Conservation (phyloP, 352 stramenopile species). For the Phytophthora aleatoria region DNA sequence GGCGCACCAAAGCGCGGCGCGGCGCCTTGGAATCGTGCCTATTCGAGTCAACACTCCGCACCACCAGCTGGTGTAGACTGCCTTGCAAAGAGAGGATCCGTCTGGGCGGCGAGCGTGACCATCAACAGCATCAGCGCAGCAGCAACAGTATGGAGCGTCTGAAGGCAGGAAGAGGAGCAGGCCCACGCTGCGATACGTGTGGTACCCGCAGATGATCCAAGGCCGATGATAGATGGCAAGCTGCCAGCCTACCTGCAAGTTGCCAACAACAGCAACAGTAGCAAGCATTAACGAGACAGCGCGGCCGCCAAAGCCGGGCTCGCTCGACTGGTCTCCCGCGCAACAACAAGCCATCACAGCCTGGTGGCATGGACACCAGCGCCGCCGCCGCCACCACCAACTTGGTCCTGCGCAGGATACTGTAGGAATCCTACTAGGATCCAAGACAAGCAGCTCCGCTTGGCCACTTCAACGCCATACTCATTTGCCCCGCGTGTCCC, state of each 20-base stretch:
- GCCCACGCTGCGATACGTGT: conserved; percentile 35
- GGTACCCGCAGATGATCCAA: conserved; percentile 33
- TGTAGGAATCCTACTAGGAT: too few species aligned
- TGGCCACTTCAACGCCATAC: conserved; percentile 5
- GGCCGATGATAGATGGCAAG: conserved; percentile 13
- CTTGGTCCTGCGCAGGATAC: too few species aligned
- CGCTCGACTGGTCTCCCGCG: conserved; percentile 21
- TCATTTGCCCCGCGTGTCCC: conserved; percentile 19
- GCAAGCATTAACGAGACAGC: conserved; percentile 10
- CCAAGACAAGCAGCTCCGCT: too few species aligned
- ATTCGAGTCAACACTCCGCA: conserved; percentile 27
- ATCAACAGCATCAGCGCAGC: conserved; percentile 8
- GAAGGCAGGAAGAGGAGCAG: conserved; percentile 1
- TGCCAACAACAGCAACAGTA: neutral
- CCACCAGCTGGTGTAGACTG: conserved; percentile 20
- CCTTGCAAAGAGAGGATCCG: conserved; percentile 13
- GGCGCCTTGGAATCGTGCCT: conserved; percentile 19
- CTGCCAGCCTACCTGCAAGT: neutral
- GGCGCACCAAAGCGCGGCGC: neutral
- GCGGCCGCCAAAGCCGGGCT: neutral
- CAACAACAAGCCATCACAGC: conserved; percentile 33
- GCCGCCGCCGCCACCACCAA: neutral
- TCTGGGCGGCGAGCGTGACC: conserved; percentile 1
- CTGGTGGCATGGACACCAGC: conserved; percentile 13
- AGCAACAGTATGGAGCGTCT: conserved; percentile 1